Evolutionary conservation across 129 eudicot species (phyloP).

Genomic region (Lactuca saligna): DNA sequence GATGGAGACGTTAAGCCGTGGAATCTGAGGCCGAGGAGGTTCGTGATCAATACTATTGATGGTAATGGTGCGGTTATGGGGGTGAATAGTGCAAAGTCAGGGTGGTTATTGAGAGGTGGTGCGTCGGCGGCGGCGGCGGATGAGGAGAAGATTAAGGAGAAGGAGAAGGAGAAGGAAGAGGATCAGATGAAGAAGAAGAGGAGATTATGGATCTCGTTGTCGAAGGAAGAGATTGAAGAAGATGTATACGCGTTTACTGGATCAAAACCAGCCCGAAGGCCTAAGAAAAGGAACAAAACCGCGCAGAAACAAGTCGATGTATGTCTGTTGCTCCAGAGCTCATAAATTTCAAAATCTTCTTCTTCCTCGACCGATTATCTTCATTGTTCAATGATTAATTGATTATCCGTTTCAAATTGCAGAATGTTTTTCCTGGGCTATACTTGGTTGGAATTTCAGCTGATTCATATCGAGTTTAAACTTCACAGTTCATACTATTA

Average conservation of each 20-base stretch:
- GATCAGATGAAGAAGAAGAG: constrained; percentile 29
- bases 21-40: constrained; percentile 56
- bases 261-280: constrained; percentile 50
- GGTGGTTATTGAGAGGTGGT: constrained; percentile 15
- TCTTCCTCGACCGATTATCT: background rate
- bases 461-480: constrained; percentile 47
- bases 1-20: constrained; percentile 43
- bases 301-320: constrained; percentile 64
- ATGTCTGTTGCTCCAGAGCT: constrained; percentile 4
- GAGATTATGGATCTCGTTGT: constrained; percentile 59
- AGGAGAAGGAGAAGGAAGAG: constrained; percentile 18
- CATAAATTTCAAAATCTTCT: background rate
- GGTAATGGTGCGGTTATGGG: constrained; percentile 1
- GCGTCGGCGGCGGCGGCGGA: constrained; percentile 13
- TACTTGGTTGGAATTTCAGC: constrained; percentile 56
- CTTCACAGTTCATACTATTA: constrained; percentile 5
- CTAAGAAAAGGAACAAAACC: constrained; percentile 45
- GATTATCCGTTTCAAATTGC: constrained; percentile 9
- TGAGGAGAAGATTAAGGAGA: constrained; percentile 19
- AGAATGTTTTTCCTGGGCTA: constrained; percentile 59
- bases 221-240: constrained; percentile 69
- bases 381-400: background rate
- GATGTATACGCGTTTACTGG: constrained; percentile 59
- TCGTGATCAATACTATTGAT: background rate
- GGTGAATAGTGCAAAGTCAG: constrained; percentile 15